A percentile compares a stretch with the other conserved stretches of the same genome.
phyloP scores from a whole-genome alignment of 2,329 filamentous ascomycete species.

The Ambrosiella beaveri region DNA sequence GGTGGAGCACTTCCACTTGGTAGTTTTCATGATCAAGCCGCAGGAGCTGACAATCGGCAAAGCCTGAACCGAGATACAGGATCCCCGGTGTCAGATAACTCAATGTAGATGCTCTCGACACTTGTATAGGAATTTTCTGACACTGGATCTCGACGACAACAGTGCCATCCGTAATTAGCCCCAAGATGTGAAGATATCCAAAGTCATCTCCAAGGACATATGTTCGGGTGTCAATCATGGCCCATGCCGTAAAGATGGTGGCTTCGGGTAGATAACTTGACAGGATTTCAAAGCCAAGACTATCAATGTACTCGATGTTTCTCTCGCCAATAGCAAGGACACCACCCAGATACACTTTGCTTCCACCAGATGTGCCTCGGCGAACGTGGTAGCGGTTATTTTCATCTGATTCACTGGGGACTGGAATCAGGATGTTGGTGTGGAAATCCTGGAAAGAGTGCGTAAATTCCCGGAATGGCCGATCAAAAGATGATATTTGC shows the following conservation, averaged over 20 bases:
- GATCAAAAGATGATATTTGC: slow-evolving; percentile 36
- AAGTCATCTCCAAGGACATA: slow-evolving; percentile 91
- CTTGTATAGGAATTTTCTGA: slow-evolving; percentile 38
- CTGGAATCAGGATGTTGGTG: slow-evolving; percentile 44
- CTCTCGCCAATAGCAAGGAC: slow-evolving; percentile 65
- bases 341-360: slow-evolving; percentile 46
- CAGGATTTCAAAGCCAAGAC: slow-evolving; percentile 49
- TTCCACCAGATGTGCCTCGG: slow-evolving; percentile 27
- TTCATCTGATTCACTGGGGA: slow-evolving; percentile 35
- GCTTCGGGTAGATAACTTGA: slow-evolving; percentile 51
- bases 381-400: slow-evolving; percentile 44
- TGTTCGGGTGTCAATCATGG: slow-evolving; percentile 59
- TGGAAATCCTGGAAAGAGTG: slow-evolving; percentile 36
- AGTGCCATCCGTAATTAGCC: slow-evolving; percentile 48
- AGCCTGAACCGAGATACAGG: slow-evolving; percentile 79
- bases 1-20: slow-evolving; percentile 51
- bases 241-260: slow-evolving; percentile 85
- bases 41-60: slow-evolving; percentile 78
- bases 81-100: slow-evolving; percentile 58
- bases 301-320: slow-evolving; percentile 69
- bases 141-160: slow-evolving; percentile 60
- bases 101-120: slow-evolving; percentile 59
- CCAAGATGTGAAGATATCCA: slow-evolving; percentile 68
- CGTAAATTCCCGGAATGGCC: slow-evolving; percentile 37
- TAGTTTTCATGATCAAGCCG: slow-evolving; percentile 29